These are phyloP conservation scores for Solanum neorickii DNA, from an alignment of 257 asterid species.

Conservation along the genomic window DNA sequence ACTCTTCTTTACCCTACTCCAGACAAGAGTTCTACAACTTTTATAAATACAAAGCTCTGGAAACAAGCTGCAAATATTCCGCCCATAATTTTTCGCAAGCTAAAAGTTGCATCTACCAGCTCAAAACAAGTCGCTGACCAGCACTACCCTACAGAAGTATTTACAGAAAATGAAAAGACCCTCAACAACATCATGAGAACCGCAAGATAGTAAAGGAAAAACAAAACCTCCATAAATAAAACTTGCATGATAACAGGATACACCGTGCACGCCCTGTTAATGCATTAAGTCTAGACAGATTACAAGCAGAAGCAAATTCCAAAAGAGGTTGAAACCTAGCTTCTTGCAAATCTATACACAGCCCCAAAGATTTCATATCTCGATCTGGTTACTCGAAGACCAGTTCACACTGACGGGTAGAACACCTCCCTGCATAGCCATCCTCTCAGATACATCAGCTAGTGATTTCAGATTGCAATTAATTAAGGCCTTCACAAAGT, in stretches of 20 bases:
- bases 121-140: not conserved
- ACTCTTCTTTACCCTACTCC: not conserved
- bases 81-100: not conserved
- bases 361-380: not conserved
- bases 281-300: not conserved
- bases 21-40: not conserved
- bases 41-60: not conserved
- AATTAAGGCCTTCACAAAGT: conserved; percentile 69
- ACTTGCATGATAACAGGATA: not conserved
- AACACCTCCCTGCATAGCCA: conserved; percentile 37
- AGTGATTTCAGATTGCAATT: conserved; percentile 76
- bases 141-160: not conserved
- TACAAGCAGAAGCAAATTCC: not conserved
- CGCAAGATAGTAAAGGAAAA: not conserved
- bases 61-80: not conserved
- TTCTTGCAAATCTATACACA: not conserved
- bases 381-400: not conserved
- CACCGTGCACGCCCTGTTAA: not conserved
- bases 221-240: not conserved
- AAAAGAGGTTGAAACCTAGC: not conserved
- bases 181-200: not conserved
- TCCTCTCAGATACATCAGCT: conserved; percentile 73
- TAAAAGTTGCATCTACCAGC: not conserved
- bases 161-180: not conserved
- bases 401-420: not conserved